phyloP scores from a whole-genome alignment of 2,329 filamentous ascomycete genomes.

The Hymenoscyphus scutula region DNA sequence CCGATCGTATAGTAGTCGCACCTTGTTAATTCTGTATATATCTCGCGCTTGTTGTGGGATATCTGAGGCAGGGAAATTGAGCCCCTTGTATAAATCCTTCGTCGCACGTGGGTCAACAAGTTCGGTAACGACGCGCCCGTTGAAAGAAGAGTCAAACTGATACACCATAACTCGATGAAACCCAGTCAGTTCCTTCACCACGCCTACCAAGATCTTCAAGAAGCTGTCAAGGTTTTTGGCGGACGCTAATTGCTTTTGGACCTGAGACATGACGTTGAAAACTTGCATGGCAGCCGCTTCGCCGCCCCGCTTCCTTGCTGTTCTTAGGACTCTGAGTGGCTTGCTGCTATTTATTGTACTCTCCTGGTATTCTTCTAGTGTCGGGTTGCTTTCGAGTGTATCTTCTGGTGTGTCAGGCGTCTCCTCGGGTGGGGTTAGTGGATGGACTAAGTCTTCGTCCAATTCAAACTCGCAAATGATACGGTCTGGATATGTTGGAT shows the following conservation, averaged over 20 bases:
- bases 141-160: slow-evolving; percentile 80
- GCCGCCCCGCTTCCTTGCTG: slow-evolving; percentile 70
- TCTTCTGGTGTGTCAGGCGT: slow-evolving; percentile 65
- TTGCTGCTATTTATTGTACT: slow-evolving; percentile 75
- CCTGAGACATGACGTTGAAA: slow-evolving; percentile 88
- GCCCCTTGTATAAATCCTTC: slow-evolving; percentile 79
- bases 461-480: slow-evolving; percentile 87
- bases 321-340: slow-evolving; percentile 73
- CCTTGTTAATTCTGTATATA: slow-evolving; percentile 88
- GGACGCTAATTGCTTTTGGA: slow-evolving; percentile 79
- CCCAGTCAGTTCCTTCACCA: slow-evolving; percentile 84
- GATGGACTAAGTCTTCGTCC: slow-evolving; percentile 70
- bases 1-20: slow-evolving; percentile 81
- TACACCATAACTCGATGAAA: slow-evolving; percentile 94
- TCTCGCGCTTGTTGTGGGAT: slow-evolving; percentile 83
- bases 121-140: slow-evolving; percentile 84
- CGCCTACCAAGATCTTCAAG: slow-evolving; percentile 77
- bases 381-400: slow-evolving; percentile 70
- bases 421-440: slow-evolving; percentile 62
- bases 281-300: slow-evolving; percentile 85
- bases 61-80: slow-evolving; percentile 86
- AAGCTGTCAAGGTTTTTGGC: slow-evolving; percentile 70
- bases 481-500: slow-evolving; percentile 63
- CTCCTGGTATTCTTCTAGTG: slow-evolving; percentile 68
- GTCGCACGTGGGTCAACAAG: slow-evolving; percentile 77